Evolutionary conservation across 164 flowering plant genomes (phyloP).

Genomic region (Vitis labrusca): DNA sequence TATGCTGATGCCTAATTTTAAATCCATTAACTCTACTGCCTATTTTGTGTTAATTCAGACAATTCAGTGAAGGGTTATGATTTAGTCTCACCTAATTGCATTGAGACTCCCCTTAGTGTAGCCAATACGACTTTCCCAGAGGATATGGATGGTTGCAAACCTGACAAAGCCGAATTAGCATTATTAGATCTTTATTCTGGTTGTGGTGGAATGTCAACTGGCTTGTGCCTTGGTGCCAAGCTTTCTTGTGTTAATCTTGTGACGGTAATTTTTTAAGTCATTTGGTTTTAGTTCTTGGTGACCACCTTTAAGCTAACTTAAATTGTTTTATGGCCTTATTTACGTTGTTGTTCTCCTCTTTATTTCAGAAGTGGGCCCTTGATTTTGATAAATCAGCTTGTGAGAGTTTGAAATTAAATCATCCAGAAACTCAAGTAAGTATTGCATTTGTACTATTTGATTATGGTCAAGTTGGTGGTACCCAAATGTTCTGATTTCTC

Average conservation of each 20-base stretch:
- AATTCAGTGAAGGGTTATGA: not conserved
- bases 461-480: not conserved
- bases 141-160: constrained; percentile 9
- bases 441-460: not conserved
- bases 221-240: constrained; percentile 82
- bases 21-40: not conserved
- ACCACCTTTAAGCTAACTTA: not conserved
- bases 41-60: constrained; percentile 13
- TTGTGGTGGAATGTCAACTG: constrained; percentile 90
- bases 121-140: not conserved
- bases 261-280: constrained; percentile 47
- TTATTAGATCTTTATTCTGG: constrained; percentile 56
- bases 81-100: not conserved
- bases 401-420: constrained; percentile 77
- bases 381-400: constrained; percentile 68
- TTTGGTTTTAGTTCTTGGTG: not conserved
- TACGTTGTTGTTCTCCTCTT: not conserved
- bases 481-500: no score
- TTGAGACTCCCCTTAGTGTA: not conserved
- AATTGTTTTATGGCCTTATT: not conserved
- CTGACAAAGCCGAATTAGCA: constrained; percentile 37
- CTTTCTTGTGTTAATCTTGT: constrained; percentile 56
- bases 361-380: constrained; percentile 79
- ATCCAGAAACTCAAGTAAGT: constrained; percentile 76
- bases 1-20: not conserved